A percentile compares a stretch with the other conserved stretches of the same genome.
Evolutionary conservation across 2,329 filamentous ascomycete genomes (phyloP).

Genomic region (Cladosporium sp.): DNA sequence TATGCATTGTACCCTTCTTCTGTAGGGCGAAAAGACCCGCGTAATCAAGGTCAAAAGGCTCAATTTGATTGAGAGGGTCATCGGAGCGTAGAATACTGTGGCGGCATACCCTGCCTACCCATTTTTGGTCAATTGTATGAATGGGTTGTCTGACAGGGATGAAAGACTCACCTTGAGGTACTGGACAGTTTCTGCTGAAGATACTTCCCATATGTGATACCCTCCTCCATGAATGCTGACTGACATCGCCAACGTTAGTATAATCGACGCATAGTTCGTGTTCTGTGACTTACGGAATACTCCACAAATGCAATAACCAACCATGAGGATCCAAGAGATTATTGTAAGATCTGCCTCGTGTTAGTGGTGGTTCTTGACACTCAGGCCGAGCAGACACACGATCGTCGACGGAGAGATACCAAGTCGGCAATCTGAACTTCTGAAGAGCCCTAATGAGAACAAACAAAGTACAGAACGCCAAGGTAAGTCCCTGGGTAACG

Average conservation of each 20-base stretch:
- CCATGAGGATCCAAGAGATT: neutral
- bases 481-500: conserved; percentile 3
- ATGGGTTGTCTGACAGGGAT: neutral
- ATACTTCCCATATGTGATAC: conserved; percentile 3
- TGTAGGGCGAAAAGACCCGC: conserved; percentile 3
- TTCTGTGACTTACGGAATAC: neutral
- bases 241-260: neutral
- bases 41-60: conserved; percentile 6
- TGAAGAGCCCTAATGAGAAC: neutral
- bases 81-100: neutral
- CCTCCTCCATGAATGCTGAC: conserved; percentile 7
- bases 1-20: neutral
- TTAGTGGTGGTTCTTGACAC: neutral
- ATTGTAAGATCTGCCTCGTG: neutral
- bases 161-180: neutral
- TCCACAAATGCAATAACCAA: neutral
- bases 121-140: neutral
- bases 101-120: neutral
- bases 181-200: neutral
- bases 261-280: too few relatives aligned
- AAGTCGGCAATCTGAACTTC: neutral
- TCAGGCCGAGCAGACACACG: neutral
- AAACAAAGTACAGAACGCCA: neutral
- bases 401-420: neutral
- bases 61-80: conserved; percentile 4